phyloP scores from a whole-genome alignment of 148 eudicot species.

The Chenopodium suecicum region DNA sequence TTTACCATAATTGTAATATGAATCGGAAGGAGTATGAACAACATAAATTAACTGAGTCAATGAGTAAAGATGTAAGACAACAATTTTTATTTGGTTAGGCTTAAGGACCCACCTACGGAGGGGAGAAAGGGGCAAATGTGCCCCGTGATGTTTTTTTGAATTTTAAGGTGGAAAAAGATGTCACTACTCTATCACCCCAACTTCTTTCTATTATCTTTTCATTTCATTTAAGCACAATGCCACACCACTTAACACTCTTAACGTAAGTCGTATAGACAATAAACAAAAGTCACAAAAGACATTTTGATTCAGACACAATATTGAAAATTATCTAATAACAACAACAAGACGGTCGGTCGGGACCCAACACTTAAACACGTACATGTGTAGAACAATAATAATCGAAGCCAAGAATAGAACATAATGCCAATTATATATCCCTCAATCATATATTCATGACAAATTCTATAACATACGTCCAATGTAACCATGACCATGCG shows the following conservation, averaged over 20 bases:
- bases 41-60: not conserved
- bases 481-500: constrained; percentile 22
- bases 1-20: not conserved
- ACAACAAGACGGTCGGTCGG: not conserved
- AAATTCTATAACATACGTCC: constrained; percentile 1
- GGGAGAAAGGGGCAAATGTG: not conserved
- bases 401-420: not conserved
- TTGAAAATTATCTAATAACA: not conserved
- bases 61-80: not conserved
- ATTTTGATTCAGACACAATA: not conserved
- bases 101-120: not conserved
- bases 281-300: no score
- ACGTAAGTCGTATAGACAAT: no score
- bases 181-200: not conserved
- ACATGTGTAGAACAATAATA: not conserved
- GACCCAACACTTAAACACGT: not conserved
- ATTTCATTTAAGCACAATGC: no score
- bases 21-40: not conserved
- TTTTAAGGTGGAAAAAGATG: not conserved
- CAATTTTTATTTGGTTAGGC: not conserved
- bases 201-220: not conserved
- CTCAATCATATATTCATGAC: constrained; percentile 7
- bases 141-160: no score
- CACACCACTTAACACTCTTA: not conserved
- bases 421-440: not conserved